Conservation (phyloP, 345 rosid species). For the Camelina laxa region DNA sequence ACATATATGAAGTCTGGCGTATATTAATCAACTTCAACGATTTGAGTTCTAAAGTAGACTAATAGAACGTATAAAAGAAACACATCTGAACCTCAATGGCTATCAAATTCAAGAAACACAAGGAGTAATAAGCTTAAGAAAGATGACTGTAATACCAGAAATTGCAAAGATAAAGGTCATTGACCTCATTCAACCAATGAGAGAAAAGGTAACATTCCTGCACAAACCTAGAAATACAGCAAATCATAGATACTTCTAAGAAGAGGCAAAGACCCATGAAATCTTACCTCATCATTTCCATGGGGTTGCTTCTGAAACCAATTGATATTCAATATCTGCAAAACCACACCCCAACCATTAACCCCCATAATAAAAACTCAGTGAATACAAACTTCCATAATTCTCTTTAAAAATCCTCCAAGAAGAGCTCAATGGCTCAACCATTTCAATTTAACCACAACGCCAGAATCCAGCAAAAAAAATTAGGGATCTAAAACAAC, state of each 20-base stretch:
- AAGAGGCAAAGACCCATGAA: conserved; percentile 6
- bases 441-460: neutral
- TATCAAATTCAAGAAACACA: neutral
- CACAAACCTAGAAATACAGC: conserved; percentile 18
- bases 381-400: neutral
- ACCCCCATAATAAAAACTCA: conserved; percentile 15
- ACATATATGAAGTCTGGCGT: neutral
- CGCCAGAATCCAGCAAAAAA: neutral
- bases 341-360: conserved; percentile 13
- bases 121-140: neutral
- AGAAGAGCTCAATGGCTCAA: conserved; percentile 2
- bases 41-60: conserved; percentile 11
- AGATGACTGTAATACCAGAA: neutral
- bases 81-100: neutral
- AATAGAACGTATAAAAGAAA: conserved; percentile 5
- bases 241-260: neutral
- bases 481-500: conserved; percentile 22
- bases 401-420: neutral
- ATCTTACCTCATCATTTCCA: conserved; percentile 85
- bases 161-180: neutral
- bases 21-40: neutral
- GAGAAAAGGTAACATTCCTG: neutral
- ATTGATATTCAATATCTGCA: conserved; percentile 83
- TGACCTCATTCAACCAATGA: neutral
- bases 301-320: conserved; percentile 95